phyloP scores from a whole-genome alignment of 1,139 yeast species.

The Blastobotrys petasosporus region DNA sequence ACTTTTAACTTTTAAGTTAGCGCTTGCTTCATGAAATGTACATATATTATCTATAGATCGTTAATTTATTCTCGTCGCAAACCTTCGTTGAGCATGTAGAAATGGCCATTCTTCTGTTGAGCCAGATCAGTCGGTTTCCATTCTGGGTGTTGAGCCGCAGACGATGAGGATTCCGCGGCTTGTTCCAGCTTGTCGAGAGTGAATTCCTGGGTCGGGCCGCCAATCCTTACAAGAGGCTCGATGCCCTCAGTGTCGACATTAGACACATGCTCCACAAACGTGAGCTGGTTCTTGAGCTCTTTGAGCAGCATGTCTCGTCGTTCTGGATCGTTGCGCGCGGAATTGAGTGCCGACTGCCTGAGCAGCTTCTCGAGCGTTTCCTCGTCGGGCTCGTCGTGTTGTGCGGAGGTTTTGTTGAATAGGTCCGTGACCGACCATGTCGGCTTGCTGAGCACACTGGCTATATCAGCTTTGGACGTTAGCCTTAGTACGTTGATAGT shows the following conservation, averaged over 20 bases:
- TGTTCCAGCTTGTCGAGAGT: conserved; percentile 15
- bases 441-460: conserved; percentile 20
- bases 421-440: conserved; percentile 29
- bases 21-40: background rate
- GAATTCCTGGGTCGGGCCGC: conserved; percentile 20
- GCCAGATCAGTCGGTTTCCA: conserved; percentile 32
- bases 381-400: conserved; percentile 18
- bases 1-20: background rate
- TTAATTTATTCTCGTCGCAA: conserved; percentile 22
- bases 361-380: conserved; percentile 25
- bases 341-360: conserved; percentile 26
- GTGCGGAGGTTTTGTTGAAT: conserved; percentile 15
- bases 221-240: conserved; percentile 32
- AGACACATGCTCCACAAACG: conserved; percentile 33
- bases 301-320: conserved; percentile 21
- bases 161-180: conserved; percentile 8
- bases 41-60: background rate
- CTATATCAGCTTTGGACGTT: conserved; percentile 15
- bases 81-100: conserved; percentile 30
- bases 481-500: conserved; percentile 1
- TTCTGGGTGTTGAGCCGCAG: conserved; percentile 17
- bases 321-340: conserved; percentile 18
- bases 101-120: conserved; percentile 24
- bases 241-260: conserved; percentile 31
- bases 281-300: conserved; percentile 33